These are phyloP conservation scores for Lasiodiplodia gonubiensis DNA, from an alignment of 2,329 filamentous ascomycete species.

Conservation along the genomic window DNA sequence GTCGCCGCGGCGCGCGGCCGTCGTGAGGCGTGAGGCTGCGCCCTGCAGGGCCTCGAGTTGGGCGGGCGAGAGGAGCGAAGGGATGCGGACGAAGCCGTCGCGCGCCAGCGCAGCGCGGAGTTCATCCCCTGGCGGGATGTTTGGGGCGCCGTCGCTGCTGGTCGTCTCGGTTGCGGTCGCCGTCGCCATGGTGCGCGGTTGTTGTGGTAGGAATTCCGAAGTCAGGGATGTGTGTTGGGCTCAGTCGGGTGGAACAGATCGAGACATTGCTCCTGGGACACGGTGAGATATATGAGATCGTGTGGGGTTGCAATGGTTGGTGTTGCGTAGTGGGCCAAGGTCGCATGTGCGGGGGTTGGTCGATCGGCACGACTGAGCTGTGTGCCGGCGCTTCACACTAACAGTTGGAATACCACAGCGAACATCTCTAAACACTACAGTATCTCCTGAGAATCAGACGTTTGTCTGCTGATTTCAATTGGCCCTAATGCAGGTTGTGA, in stretches of 20 bases:
- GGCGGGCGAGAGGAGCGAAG: slow-evolving; percentile 63
- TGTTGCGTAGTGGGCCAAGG: slow-evolving; percentile 10
- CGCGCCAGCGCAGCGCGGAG: slow-evolving; percentile 64
- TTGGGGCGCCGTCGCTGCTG: slow-evolving; percentile 19
- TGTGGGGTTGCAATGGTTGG: slow-evolving; percentile 15
- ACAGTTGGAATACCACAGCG: not conserved
- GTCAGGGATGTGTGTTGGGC: not conserved
- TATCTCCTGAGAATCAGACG: not conserved
- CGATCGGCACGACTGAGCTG: slow-evolving; percentile 10
- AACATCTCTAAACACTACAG: not conserved
- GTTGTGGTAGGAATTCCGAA: not conserved
- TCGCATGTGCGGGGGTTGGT: slow-evolving; percentile 13
- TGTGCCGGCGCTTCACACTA: slow-evolving; percentile 3
- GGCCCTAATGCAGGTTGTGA: not conserved
- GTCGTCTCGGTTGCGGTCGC: slow-evolving; percentile 3
- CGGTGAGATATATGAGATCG: not conserved
- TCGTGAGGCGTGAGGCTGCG: slow-evolving; percentile 64
- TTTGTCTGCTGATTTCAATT: not conserved
- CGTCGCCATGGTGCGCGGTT: not conserved
- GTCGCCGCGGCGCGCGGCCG: slow-evolving; percentile 67
- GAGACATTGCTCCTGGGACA: slow-evolving; percentile 1
- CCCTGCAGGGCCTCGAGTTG: slow-evolving; percentile 65
- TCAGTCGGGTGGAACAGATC: not conserved
- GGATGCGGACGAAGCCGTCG: slow-evolving; percentile 79
- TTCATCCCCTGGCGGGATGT: slow-evolving; percentile 37